Conservation (phyloP, 75 land plant species). For the Cunninghamia lanceolata region DNA sequence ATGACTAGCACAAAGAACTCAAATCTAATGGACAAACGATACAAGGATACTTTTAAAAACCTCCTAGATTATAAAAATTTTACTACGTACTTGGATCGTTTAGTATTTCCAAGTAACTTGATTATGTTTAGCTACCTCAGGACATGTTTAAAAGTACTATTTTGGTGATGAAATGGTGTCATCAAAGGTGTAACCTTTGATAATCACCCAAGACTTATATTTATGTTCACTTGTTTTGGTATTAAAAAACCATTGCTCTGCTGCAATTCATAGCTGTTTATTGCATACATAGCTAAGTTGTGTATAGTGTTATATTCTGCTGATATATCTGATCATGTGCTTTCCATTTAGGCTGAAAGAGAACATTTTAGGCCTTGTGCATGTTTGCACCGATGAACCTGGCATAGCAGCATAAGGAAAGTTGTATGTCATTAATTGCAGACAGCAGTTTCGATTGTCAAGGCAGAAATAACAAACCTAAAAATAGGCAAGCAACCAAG, state of each 20-base stretch:
- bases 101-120: background rate
- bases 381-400: no score
- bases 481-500: no score
- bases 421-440: no score
- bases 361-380: no score
- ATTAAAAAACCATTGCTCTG: background rate
- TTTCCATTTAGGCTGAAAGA: no score
- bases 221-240: background rate
- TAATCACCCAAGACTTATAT: background rate
- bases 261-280: background rate
- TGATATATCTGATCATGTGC: background rate
- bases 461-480: no score
- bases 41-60: background rate
- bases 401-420: no score
- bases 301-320: background rate
- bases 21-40: background rate
- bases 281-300: background rate
- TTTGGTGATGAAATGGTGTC: background rate
- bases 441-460: no score
- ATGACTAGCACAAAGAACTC: background rate
- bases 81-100: background rate
- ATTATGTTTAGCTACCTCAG: background rate
- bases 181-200: no score
- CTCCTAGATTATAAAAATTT: background rate
- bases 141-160: background rate